Conservation (phyloP, 495 filamentous ascomycete genomes). For the Penicillium malachiteum region DNA sequence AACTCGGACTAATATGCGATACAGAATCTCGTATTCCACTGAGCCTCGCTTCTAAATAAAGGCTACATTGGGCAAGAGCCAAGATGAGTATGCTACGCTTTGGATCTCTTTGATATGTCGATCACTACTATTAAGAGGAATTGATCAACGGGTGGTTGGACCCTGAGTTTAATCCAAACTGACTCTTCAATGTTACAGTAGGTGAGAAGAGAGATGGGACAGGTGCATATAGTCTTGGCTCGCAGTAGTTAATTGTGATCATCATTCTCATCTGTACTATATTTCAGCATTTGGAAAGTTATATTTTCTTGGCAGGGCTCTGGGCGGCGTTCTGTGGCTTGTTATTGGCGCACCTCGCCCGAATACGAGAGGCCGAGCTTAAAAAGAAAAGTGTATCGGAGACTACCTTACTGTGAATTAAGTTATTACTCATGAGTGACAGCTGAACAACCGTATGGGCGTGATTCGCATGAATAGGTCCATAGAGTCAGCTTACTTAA, state of each 20-base stretch:
- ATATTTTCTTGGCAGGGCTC: neutral
- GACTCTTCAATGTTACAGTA: no score
- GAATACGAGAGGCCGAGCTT: neutral
- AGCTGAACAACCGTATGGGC: no score
- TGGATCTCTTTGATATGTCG: neutral
- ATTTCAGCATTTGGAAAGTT: neutral
- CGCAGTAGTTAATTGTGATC: no score
- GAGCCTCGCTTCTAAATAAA: neutral
- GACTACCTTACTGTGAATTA: neutral
- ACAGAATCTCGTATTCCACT: neutral
- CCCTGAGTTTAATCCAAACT: neutral
- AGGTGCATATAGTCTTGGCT: no score
- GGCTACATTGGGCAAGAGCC: neutral
- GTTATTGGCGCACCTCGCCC: neutral
- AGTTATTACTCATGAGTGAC: no score
- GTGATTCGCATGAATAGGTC: no score
- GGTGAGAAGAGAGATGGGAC: no score
- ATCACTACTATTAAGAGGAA: neutral
- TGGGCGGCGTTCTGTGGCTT: neutral
- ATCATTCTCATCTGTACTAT: neutral
- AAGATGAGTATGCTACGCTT: neutral
- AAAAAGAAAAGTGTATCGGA: neutral
- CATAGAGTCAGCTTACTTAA: no score
- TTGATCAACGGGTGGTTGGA: neutral
- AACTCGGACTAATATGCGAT: no score